Conservation (phyloP, 202 grass and related monocot genomes). For the Schoenoplectus triqueter region DNA sequence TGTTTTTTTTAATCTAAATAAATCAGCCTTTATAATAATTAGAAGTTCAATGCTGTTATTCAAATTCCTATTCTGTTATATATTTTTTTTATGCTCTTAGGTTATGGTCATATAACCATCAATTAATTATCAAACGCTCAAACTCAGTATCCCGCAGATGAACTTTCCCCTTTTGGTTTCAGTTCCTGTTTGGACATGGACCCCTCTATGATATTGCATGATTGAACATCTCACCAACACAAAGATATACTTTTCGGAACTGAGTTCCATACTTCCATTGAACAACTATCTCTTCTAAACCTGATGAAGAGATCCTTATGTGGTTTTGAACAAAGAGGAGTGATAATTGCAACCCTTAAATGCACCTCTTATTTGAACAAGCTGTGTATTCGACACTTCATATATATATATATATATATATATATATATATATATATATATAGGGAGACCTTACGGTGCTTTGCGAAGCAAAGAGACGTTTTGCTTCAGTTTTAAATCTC, state of each 20-base stretch:
- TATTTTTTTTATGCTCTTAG: too few relatives aligned
- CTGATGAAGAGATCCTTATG: not conserved
- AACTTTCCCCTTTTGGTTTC: not conserved
- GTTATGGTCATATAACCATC: not conserved
- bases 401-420: too few relatives aligned
- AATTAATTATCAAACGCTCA: not conserved
- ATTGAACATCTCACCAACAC: constrained; percentile 1
- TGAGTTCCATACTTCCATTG: not conserved
- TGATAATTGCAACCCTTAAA: too few relatives aligned
- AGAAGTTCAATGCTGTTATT: not conserved
- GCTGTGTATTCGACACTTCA: too few relatives aligned
- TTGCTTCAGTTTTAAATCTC: too few relatives aligned
- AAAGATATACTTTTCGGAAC: not conserved
- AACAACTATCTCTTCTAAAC: not conserved
- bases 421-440: too few relatives aligned
- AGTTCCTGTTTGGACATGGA: too few relatives aligned
- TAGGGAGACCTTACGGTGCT: too few relatives aligned
- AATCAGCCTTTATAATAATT: not conserved
- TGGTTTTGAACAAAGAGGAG: not conserved
- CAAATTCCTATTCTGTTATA: not conserved
- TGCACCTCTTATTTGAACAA: too few relatives aligned
- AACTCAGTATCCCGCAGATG: not conserved
- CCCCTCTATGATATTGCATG: not conserved
- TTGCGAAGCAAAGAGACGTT: too few relatives aligned
- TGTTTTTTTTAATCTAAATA: not conserved